Evolutionary conservation across 441 rosid species (phyloP).

Genomic region (Eruca vesicaria): DNA sequence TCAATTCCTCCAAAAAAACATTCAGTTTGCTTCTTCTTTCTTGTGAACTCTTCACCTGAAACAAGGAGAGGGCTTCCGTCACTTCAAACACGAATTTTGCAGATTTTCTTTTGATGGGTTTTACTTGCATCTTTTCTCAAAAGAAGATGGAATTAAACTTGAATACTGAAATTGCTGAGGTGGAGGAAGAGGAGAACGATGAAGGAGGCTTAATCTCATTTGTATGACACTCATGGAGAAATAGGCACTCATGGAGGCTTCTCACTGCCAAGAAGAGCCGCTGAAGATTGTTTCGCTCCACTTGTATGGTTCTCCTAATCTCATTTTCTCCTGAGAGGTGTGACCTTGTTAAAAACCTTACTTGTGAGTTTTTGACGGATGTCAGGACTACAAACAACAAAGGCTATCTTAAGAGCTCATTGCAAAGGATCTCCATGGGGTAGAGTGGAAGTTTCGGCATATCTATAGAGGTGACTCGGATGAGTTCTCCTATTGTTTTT

Average conservation of each 20-base stretch:
- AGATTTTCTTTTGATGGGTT: slow-evolving; percentile 28
- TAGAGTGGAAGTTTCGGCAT: slow-evolving; percentile 93
- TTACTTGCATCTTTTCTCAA: slow-evolving; percentile 25
- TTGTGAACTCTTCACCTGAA: slow-evolving; percentile 17
- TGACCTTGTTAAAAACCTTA: slow-evolving; percentile 16
- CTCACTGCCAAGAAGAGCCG: slow-evolving; percentile 88
- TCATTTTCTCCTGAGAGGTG: background rate
- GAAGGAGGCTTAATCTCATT: too few relatives aligned
- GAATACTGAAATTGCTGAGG: slow-evolving; percentile 43
- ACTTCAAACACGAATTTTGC: slow-evolving; percentile 10
- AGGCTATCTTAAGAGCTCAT: slow-evolving; percentile 95
- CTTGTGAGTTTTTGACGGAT: slow-evolving; percentile 1
- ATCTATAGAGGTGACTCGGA: slow-evolving; percentile 75
- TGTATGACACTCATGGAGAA: too few relatives aligned
- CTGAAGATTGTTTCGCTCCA: slow-evolving; percentile 90
- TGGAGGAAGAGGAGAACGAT: slow-evolving; percentile 92
- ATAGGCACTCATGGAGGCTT: slow-evolving; percentile 97
- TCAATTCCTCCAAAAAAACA: slow-evolving; percentile 35
- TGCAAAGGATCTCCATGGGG: slow-evolving; percentile 91
- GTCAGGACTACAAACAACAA: slow-evolving; percentile 84
- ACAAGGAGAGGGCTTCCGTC: slow-evolving; percentile 16
- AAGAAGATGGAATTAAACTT: slow-evolving; percentile 30
- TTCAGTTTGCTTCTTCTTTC: slow-evolving; percentile 28
- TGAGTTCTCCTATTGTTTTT: slow-evolving; percentile 3
- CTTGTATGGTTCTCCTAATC: slow-evolving; percentile 44